These are phyloP conservation scores for Ophiostoma populinum DNA, from an alignment of 2,329 filamentous ascomycete genomes.

Conservation along the genomic window DNA sequence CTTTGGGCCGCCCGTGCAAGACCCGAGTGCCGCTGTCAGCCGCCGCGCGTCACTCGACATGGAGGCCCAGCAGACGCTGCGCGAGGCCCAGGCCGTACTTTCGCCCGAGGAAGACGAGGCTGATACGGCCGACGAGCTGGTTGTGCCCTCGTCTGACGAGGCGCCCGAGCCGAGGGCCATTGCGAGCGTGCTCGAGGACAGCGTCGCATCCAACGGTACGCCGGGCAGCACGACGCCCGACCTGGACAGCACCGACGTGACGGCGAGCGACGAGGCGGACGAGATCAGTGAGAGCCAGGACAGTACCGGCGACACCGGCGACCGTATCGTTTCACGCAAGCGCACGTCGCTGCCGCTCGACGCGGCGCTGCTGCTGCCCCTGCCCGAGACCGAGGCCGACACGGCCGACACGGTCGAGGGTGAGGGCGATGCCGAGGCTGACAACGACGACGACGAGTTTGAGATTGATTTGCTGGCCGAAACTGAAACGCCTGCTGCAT, in stretches of 20 bases:
- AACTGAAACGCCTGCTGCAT: no score
- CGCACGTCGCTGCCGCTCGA: not conserved
- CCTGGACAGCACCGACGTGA: slow-evolving; percentile 3
- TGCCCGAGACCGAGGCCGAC: slow-evolving; percentile 3
- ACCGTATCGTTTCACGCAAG: slow-evolving; percentile 3
- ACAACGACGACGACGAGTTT: not conserved
- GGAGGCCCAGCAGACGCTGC: not conserved
- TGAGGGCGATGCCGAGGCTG: not conserved
- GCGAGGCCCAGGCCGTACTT: not conserved
- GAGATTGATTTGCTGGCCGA: not conserved
- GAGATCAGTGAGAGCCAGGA: slow-evolving; percentile 4
- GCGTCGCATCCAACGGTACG: no score
- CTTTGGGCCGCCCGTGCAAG: slow-evolving; percentile 5
- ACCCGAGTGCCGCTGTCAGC: not conserved
- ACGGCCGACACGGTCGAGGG: not conserved
- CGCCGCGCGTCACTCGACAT: slow-evolving; percentile 1
- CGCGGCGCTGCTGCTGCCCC: slow-evolving; percentile 6
- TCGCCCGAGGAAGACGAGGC: not conserved
- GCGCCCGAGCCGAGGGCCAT: no score
- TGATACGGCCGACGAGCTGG: not conserved
- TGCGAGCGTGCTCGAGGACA: no score
- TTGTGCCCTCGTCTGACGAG: no score
- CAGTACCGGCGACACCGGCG: slow-evolving; percentile 3
- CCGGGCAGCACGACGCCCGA: slow-evolving; percentile 3
- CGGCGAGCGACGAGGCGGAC: not conserved